These are phyloP conservation scores for Aspergillus bertholletiae DNA, from an alignment of 495 filamentous ascomycete genomes.

Conservation along the genomic window DNA sequence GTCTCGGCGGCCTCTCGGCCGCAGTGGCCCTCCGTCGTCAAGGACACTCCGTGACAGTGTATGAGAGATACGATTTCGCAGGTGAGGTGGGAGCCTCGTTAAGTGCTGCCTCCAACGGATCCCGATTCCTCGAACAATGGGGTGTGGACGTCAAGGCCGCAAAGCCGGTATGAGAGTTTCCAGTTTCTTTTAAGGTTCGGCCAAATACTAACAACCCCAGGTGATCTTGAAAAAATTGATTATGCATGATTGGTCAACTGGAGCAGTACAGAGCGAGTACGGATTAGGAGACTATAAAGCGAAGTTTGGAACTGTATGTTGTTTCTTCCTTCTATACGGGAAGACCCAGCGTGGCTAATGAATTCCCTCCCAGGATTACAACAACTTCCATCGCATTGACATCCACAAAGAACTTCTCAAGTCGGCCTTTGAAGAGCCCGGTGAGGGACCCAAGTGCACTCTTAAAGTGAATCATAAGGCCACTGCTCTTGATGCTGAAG, in stretches of 20 bases:
- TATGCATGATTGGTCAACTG: conserved; percentile 26
- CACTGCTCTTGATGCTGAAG: conserved; percentile 14
- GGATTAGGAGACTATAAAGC: conserved; percentile 27
- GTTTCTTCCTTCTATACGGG: too few species aligned
- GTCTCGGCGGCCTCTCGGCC: conserved; percentile 51
- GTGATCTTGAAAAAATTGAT: conserved; percentile 30
- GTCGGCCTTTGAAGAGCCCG: conserved; percentile 20
- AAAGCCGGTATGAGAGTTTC: conserved; percentile 21
- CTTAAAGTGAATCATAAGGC: conserved; percentile 27
- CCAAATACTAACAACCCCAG: conserved; percentile 6
- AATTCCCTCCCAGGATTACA: conserved; percentile 30
- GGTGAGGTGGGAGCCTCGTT: conserved; percentile 28
- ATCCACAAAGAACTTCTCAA: conserved; percentile 27
- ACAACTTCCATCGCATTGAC: conserved; percentile 31
- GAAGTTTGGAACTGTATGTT: conserved; percentile 23
- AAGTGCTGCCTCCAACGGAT: conserved; percentile 26
- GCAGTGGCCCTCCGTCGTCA: conserved; percentile 49
- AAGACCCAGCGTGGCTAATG: too few species aligned
- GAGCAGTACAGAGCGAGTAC: conserved; percentile 23
- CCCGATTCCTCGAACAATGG: conserved; percentile 25
- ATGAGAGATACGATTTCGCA: conserved; percentile 28
- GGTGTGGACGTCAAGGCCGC: conserved; percentile 25
- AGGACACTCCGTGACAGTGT: conserved; percentile 48
- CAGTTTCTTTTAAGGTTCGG: background rate
- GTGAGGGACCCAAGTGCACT: conserved; percentile 14